Conservation (phyloP, 2,329 filamentous ascomycete species). For the Colletotrichum tofieldiae region DNA sequence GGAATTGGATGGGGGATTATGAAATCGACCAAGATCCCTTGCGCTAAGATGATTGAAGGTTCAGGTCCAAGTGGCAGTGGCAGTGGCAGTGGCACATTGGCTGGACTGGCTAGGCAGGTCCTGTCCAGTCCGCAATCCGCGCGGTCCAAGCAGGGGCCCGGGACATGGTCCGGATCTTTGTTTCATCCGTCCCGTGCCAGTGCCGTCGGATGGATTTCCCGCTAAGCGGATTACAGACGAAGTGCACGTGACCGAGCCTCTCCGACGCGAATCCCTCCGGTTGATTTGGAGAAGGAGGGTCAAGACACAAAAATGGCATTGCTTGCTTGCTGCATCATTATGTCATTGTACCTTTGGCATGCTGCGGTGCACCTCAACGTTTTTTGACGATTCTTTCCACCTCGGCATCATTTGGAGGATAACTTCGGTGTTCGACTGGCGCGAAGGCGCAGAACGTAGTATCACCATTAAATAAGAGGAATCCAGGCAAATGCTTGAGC, state of each 20-base stretch:
- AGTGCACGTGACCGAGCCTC: background rate
- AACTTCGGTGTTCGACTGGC: background rate
- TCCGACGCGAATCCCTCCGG: background rate
- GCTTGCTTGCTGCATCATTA: background rate
- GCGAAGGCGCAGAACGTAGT: background rate
- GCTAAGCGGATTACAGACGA: background rate
- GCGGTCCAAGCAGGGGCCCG: conserved; percentile 22
- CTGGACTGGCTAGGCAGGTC: conserved; percentile 15
- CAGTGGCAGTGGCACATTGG: conserved; percentile 17
- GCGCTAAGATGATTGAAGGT: conserved; percentile 30
- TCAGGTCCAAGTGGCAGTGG: conserved; percentile 25
- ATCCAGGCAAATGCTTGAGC: background rate
- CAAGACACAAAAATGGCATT: background rate
- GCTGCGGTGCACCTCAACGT: background rate
- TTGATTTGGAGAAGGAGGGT: background rate
- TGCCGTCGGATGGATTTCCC: too few species aligned
- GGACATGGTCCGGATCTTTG: conserved; percentile 7
- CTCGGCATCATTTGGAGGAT: background rate
- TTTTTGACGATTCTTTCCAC: background rate
- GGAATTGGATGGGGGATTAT: conserved; percentile 9
- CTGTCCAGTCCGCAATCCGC: conserved; percentile 6
- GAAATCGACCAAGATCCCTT: conserved; percentile 24
- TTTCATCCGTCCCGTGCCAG: background rate
- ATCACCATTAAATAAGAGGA: background rate
- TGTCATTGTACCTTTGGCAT: conserved; percentile 20